Conservation (phyloP, 2,329 filamentous ascomycete genomes). For the Venturia aucupariae region DNA sequence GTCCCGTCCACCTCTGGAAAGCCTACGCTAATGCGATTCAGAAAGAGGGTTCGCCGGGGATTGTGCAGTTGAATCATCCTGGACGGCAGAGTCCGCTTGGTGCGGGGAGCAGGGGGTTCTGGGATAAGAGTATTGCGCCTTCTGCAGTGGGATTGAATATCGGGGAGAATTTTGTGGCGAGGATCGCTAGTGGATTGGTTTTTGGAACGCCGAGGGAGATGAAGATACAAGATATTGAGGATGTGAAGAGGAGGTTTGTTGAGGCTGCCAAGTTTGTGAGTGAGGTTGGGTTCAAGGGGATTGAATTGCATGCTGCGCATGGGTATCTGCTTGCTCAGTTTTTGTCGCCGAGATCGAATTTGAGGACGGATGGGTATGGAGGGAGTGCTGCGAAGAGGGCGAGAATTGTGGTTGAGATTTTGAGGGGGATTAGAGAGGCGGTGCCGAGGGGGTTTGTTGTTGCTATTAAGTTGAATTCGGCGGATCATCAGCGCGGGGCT, state of each 20-base stretch:
- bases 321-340: conserved; percentile 29
- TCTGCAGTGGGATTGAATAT: background rate
- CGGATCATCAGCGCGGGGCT: background rate
- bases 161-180: background rate
- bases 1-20: background rate
- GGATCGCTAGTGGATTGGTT: background rate
- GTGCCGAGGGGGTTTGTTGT: conserved; percentile 17
- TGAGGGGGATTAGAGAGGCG: conserved; percentile 24
- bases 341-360: conserved; percentile 29
- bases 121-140: conserved; percentile 5
- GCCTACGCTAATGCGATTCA: conserved; percentile 1
- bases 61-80: conserved; percentile 9
- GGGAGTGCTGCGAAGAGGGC: conserved; percentile 43
- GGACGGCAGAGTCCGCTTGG: background rate
- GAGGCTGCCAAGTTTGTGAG: conserved; percentile 42
- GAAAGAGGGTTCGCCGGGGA: background rate
- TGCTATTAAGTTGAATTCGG: conserved; percentile 4
- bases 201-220: conserved; percentile 27
- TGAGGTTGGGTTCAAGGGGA: conserved; percentile 43
- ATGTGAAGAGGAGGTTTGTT: conserved; percentile 34
- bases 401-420: conserved; percentile 48
- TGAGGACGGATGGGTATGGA: conserved; percentile 41
- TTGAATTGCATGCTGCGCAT: conserved; percentile 37
- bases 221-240: conserved; percentile 21
- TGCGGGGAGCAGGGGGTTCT: background rate